A percentile compares a stretch with the other conserved stretches of the same genome.
Evolutionary conservation across 2,329 filamentous ascomycete genomes (phyloP).

Genomic region (Aspergillus aculeatus): DNA sequence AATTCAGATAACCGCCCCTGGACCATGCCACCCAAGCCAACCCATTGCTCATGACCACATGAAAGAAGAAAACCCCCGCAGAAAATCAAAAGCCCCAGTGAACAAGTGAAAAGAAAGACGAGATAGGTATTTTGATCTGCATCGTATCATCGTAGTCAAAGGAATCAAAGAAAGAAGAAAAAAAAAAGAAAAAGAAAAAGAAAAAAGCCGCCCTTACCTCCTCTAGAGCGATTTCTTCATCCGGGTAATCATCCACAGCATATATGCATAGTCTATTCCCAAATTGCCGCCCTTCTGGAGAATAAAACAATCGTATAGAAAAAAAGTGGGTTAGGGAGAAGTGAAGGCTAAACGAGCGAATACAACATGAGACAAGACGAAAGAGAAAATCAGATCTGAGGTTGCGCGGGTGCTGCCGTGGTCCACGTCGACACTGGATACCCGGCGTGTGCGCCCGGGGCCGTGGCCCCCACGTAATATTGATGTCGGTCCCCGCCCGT

Average conservation of each 20-base stretch:
- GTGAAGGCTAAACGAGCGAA: conserved; percentile 10
- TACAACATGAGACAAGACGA: conserved; percentile 11
- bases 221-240: conserved; percentile 22
- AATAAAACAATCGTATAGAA: conserved; percentile 10
- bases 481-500: conserved; percentile 30
- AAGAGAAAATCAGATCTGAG: conserved; percentile 34
- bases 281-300: conserved; percentile 23
- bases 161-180: conserved; percentile 6
- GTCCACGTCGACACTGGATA: conserved; percentile 40
- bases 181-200: conserved; percentile 14
- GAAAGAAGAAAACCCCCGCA: conserved; percentile 17
- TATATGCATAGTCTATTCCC: conserved; percentile 25
- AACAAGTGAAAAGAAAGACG: conserved; percentile 5
- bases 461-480: conserved; percentile 33
- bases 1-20: conserved; percentile 25
- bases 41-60: conserved; percentile 30
- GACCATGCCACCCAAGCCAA: conserved; percentile 23
- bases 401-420: conserved; percentile 39
- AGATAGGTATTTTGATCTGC: conserved; percentile 16
- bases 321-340: conserved; percentile 2
- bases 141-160: conserved; percentile 24
- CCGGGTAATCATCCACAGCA: conserved; percentile 21
- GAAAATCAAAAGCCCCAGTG: conserved; percentile 7
- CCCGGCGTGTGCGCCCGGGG: conserved; percentile 30
- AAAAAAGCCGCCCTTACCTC: conserved; percentile 22